phyloP scores from a whole-genome alignment of 2,329 filamentous ascomycete species.

The Tolypocladium tundrense region DNA sequence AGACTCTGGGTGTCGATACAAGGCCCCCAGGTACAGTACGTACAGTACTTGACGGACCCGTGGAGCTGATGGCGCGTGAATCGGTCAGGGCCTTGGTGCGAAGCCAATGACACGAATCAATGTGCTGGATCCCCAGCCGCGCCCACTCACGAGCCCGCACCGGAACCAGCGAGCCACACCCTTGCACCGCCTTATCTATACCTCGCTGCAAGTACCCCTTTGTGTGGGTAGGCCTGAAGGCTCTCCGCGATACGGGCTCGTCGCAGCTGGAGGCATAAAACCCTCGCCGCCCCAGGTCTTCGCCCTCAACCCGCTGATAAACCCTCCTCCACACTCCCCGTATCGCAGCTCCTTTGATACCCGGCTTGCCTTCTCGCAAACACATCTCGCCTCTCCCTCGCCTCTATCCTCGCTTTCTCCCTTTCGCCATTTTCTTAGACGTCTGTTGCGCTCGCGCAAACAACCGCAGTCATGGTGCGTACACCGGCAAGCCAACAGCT shows the following conservation, averaged over 20 bases:
- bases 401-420: neutral
- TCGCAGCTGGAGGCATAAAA: conserved; percentile 10
- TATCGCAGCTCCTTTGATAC: conserved; percentile 1
- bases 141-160: neutral
- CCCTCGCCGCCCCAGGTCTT: conserved; percentile 7
- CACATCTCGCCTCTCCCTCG: neutral
- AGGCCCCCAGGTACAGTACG: neutral
- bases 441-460: neutral
- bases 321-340: conserved; percentile 1
- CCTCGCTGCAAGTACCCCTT: conserved; percentile 1
- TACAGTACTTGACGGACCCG: neutral
- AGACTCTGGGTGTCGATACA: neutral
- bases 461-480: conserved; percentile 13
- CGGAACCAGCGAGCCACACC: conserved; percentile 5
- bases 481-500: neutral
- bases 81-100: neutral
- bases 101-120: conserved; percentile 1
- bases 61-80: neutral
- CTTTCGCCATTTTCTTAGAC: neutral
- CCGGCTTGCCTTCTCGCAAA: neutral
- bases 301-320: neutral
- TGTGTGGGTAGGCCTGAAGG: neutral
- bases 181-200: conserved; percentile 4
- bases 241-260: conserved; percentile 1
- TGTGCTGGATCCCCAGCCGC: neutral